Percentiles rank a stretch among this genome's conserved stretches.
Conservation (phyloP, 2,329 filamentous ascomycete species). For the Periconia sp. region DNA sequence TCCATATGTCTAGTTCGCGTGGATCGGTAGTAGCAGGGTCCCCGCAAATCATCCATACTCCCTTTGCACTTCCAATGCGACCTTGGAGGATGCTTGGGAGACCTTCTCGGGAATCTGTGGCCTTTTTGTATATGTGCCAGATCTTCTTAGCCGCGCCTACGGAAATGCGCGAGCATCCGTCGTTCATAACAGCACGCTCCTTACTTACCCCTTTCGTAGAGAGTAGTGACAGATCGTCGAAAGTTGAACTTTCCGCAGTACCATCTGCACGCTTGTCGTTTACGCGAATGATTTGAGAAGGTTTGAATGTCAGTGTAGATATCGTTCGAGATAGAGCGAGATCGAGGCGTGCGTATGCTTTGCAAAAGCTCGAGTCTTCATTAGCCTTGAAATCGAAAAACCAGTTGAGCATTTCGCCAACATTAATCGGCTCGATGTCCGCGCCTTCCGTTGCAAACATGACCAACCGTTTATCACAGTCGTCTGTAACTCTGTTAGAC, state of each 20-base stretch:
- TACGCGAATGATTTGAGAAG: slow-evolving; percentile 38
- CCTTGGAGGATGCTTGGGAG: slow-evolving; percentile 70
- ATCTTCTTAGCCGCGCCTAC: slow-evolving; percentile 58
- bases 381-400: slow-evolving; percentile 44
- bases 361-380: slow-evolving; percentile 40
- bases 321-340: slow-evolving; percentile 46
- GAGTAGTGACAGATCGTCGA: slow-evolving; percentile 38
- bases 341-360: slow-evolving; percentile 47
- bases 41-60: slow-evolving; percentile 69
- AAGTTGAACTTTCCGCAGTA: slow-evolving; percentile 35
- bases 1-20: slow-evolving; percentile 57
- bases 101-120: slow-evolving; percentile 61
- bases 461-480: slow-evolving; percentile 28
- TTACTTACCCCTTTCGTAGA: slow-evolving; percentile 19
- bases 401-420: slow-evolving; percentile 42
- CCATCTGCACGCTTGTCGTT: slow-evolving; percentile 35
- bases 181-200: slow-evolving; percentile 45
- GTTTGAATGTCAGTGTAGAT: slow-evolving; percentile 39
- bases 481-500: slow-evolving; percentile 6
- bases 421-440: slow-evolving; percentile 21
- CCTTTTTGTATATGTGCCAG: slow-evolving; percentile 53
- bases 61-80: slow-evolving; percentile 73
- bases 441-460: slow-evolving; percentile 40
- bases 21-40: slow-evolving; percentile 46
- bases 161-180: slow-evolving; percentile 67